phyloP scores from a whole-genome alignment of 495 filamentous ascomycete species.

The Aspergillus ostianus region DNA sequence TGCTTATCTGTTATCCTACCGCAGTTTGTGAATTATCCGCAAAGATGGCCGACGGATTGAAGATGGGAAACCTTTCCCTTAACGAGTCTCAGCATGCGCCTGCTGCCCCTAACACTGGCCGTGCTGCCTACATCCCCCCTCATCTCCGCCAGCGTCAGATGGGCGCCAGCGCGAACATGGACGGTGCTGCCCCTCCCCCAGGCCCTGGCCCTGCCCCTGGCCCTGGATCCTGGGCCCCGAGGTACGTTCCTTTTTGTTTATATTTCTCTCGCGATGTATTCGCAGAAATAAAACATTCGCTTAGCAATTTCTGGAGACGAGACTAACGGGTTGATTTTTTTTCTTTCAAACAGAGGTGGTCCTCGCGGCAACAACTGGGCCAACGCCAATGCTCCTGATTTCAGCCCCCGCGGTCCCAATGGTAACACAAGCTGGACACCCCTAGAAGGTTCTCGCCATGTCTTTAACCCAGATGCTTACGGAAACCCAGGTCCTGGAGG shows the following conservation, averaged over 20 bases:
- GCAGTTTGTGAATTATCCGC: slow-evolving; percentile 32
- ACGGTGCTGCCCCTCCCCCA: slow-evolving; percentile 36
- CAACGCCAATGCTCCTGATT: slow-evolving; percentile 61
- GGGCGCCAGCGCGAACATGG: slow-evolving; percentile 37
- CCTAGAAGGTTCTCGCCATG: slow-evolving; percentile 32
- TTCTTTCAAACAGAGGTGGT: slow-evolving; percentile 17
- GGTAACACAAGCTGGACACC: slow-evolving; percentile 44
- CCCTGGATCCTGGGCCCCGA: slow-evolving; percentile 32
- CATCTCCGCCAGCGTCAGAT: slow-evolving; percentile 72
- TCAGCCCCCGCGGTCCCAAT: slow-evolving; percentile 59
- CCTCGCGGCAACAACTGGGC: slow-evolving; percentile 72
- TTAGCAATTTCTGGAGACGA: not conserved
- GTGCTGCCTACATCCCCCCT: slow-evolving; percentile 91
- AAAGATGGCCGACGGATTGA: slow-evolving; percentile 93
- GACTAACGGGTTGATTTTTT: not conserved
- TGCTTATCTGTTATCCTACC: slow-evolving; percentile 12
- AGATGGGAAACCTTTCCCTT: slow-evolving; percentile 82
- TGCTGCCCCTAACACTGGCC: slow-evolving; percentile 44
- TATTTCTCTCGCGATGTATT: not conserved
- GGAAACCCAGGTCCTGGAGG: slow-evolving; percentile 57
- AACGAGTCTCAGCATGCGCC: slow-evolving; percentile 70
- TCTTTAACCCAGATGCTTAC: slow-evolving; percentile 68
- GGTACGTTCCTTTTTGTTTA: slow-evolving; percentile 31
- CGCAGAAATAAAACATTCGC: not conserved
- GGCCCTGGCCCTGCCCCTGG: slow-evolving; percentile 31